A percentile compares a stretch with the other conserved stretches of the same genome.
Conservation (phyloP, 495 filamentous ascomycete species). For the Thozetella sp. region DNA sequence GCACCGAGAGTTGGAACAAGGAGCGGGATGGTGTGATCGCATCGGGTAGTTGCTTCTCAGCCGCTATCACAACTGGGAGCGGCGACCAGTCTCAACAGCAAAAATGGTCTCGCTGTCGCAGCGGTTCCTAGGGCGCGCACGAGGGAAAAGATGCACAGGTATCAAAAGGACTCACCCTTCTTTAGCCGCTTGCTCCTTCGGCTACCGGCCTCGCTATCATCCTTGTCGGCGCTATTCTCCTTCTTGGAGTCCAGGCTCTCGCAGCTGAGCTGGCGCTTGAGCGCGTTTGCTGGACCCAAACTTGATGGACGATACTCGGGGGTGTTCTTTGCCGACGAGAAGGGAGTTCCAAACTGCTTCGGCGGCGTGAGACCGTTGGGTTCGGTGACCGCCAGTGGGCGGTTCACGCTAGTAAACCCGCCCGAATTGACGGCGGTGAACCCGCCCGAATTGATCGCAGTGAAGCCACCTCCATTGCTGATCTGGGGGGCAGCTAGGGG, state of each 20-base stretch:
- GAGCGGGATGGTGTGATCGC: not conserved
- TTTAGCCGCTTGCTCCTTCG: conserved; percentile 91
- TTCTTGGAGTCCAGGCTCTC: conserved; percentile 66
- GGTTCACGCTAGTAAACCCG: conserved; percentile 82
- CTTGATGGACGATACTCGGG: conserved; percentile 59
- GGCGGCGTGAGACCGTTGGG: conserved; percentile 40
- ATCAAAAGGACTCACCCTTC: conserved; percentile 78
- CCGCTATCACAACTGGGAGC: too few species aligned
- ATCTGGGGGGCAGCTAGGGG: conserved; percentile 37
- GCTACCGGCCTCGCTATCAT: conserved; percentile 72
- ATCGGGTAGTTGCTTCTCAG: conserved; percentile 2
- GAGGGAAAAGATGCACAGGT: too few species aligned
- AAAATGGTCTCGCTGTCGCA: too few species aligned
- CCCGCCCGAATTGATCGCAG: conserved; percentile 60
- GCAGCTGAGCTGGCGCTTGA: conserved; percentile 84
- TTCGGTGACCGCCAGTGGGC: conserved; percentile 34
- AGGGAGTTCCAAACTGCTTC: conserved; percentile 51
- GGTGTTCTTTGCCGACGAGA: conserved; percentile 55
- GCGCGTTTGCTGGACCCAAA: conserved; percentile 52
- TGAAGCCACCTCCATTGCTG: conserved; percentile 69
- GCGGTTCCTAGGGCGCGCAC: too few species aligned
- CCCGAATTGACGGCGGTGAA: conserved; percentile 56
- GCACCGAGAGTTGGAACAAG: not conserved
- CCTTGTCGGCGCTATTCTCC: conserved; percentile 61
- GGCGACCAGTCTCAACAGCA: conserved; percentile 1